A percentile compares a stretch with the other conserved stretches of the same genome.
Evolutionary conservation across 306 rosid species (phyloP).

Genomic region (Lathyrus aphaca): DNA sequence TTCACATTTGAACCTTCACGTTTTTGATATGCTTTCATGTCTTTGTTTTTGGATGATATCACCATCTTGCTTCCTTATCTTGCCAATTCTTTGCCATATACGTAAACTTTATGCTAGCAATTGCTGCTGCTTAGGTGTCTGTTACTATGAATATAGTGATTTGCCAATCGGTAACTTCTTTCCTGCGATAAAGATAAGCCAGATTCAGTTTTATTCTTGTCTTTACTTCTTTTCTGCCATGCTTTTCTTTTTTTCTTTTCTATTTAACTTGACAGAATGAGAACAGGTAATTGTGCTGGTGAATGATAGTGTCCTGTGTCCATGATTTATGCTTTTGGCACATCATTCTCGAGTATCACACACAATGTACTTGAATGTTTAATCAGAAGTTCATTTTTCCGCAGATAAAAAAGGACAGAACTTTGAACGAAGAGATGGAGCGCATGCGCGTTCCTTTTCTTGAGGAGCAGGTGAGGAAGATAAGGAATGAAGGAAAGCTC

Average conservation of each 20-base stretch:
- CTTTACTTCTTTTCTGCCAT: slow-evolving; percentile 33
- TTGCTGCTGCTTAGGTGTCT: not conserved
- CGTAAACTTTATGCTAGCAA: not conserved
- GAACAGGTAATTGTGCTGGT: slow-evolving; percentile 20
- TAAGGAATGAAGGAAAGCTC: slow-evolving; percentile 75
- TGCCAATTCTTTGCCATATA: not conserved
- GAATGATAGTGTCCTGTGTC: slow-evolving; percentile 24
- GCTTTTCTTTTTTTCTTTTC: slow-evolving; percentile 16
- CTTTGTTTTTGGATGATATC: slow-evolving; percentile 11
- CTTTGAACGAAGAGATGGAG: slow-evolving; percentile 57
- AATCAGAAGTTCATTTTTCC: slow-evolving; percentile 33
- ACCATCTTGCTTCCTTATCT: not conserved
- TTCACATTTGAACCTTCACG: not conserved
- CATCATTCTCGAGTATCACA: slow-evolving; percentile 21
- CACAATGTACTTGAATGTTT: slow-evolving; percentile 26
- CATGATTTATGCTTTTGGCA: slow-evolving; percentile 22
- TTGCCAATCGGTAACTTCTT: slow-evolving; percentile 14
- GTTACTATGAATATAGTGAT: slow-evolving; percentile 21
- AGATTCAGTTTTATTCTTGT: slow-evolving; percentile 13
- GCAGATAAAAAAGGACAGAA: slow-evolving; percentile 71
- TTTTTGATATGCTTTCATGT: slow-evolving; percentile 4
- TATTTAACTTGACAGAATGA: not conserved
- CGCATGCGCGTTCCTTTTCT: slow-evolving; percentile 85
- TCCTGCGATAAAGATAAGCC: slow-evolving; percentile 19
- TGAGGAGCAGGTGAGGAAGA: slow-evolving; percentile 85